A percentile compares a stretch with the other conserved stretches of the same genome.
Evolutionary conservation across 75 land plant species (phyloP).

Genomic region (Isoetes taiwanensis): DNA sequence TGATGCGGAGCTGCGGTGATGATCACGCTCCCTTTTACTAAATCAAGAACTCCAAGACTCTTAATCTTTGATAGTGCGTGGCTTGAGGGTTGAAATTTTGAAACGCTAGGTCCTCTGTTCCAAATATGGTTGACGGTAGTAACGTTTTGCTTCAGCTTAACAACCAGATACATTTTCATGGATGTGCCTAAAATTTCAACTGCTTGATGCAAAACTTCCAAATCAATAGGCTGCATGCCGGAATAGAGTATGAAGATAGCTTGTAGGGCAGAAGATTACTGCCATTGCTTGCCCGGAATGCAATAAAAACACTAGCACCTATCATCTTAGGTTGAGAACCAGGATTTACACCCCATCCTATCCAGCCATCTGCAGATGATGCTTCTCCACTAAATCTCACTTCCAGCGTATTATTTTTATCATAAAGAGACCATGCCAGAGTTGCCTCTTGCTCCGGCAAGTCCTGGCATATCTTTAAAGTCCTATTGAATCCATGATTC

Average conservation of each 20-base stretch:
- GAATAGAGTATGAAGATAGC: neutral
- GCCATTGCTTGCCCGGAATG: conserved; percentile 1
- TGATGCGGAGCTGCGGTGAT: neutral
- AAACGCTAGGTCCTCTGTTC: neutral
- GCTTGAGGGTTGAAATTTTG: neutral
- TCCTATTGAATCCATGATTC: too few species aligned
- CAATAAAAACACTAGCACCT: neutral
- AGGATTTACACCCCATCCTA: neutral
- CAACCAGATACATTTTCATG: neutral
- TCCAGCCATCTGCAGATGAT: neutral
- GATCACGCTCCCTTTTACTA: neutral
- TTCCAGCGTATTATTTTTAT: neutral
- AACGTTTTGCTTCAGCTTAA: neutral
- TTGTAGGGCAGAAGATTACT: neutral
- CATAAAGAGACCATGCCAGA: neutral
- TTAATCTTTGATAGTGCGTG: neutral
- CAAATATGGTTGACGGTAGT: conserved; percentile 2
- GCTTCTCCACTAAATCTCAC: neutral
- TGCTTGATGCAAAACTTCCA: neutral
- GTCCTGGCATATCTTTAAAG: too few species aligned
- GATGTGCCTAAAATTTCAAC: neutral
- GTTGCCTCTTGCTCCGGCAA: conserved; percentile 1
- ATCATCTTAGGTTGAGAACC: neutral
- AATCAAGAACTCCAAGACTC: neutral
- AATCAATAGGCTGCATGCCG: too few species aligned